A percentile compares a stretch with the other conserved stretches of the same genome.
These are phyloP conservation scores for Pythium biforme DNA, from an alignment of 352 stramenopile genomes.

Conservation along the genomic window DNA sequence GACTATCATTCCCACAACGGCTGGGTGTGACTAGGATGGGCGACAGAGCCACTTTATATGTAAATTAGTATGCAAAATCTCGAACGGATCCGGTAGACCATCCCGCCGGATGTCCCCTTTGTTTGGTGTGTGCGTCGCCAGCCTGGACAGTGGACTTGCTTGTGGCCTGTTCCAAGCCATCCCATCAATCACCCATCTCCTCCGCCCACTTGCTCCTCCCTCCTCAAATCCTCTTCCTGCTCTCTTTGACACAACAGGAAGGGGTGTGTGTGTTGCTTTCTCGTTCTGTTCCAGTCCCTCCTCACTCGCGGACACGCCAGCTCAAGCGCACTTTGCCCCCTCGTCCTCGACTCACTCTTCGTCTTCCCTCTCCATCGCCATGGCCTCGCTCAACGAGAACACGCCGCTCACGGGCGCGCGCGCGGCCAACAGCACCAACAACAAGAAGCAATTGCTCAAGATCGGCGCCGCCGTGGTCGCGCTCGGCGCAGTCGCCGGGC, in stretches of 20 bases:
- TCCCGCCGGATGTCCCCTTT: slow-evolving; percentile 12
- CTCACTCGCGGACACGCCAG: slow-evolving; percentile 12
- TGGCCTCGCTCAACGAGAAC: slow-evolving; percentile 20
- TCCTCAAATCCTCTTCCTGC: too few species aligned
- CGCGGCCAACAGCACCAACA: slow-evolving; percentile 6
- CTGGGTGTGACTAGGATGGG: slow-evolving; percentile 13
- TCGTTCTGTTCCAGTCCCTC: neutral
- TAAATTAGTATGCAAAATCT: neutral
- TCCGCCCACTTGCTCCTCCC: neutral
- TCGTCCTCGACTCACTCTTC: too few species aligned
- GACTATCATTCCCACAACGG: slow-evolving; percentile 12
- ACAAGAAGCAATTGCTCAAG: slow-evolving; percentile 24
- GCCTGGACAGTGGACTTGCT: neutral
- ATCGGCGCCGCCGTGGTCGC: slow-evolving; percentile 12
- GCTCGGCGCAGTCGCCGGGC: slow-evolving; percentile 9
- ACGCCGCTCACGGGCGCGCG: slow-evolving; percentile 16
- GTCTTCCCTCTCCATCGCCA: neutral
- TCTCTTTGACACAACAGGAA: neutral
- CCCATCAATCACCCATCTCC: slow-evolving; percentile 3
- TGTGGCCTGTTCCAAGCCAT: neutral
- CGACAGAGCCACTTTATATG: neutral
- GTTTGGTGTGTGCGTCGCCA: slow-evolving; percentile 17
- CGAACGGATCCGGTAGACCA: neutral
- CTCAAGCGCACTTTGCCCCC: slow-evolving; percentile 9
- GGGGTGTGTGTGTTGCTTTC: neutral